Evolutionary conservation across 2,329 filamentous ascomycete species (phyloP).

Genomic region (Hypoxylon sp.): DNA sequence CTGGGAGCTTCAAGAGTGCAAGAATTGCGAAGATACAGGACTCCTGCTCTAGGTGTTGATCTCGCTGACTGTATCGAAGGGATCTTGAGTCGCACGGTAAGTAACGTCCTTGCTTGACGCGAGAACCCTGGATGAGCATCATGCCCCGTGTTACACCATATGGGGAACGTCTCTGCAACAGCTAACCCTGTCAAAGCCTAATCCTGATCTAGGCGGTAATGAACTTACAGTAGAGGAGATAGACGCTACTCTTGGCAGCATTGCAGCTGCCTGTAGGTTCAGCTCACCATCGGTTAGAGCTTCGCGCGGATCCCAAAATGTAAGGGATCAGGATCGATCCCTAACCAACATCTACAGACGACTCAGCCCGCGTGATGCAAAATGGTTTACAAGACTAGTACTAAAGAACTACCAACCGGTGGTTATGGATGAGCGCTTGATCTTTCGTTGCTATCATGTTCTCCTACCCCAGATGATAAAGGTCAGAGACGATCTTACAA

Average conservation of each 20-base stretch:
- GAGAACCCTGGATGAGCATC: not conserved
- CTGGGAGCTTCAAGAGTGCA: slow-evolving; percentile 73
- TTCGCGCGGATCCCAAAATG: slow-evolving; percentile 47
- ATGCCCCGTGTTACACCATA: not conserved
- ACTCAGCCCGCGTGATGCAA: slow-evolving; percentile 78
- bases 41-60: slow-evolving; percentile 72
- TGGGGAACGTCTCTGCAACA: not conserved
- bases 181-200: slow-evolving; percentile 62
- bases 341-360: slow-evolving; percentile 72
- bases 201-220: slow-evolving; percentile 54
- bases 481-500: slow-evolving; percentile 77
- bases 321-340: slow-evolving; percentile 59
- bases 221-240: slow-evolving; percentile 80
- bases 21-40: slow-evolving; percentile 75
- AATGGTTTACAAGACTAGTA: slow-evolving; percentile 88
- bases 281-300: slow-evolving; percentile 75
- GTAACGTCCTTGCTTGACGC: slow-evolving; percentile 44
- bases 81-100: slow-evolving; percentile 73
- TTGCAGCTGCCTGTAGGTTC: slow-evolving; percentile 79
- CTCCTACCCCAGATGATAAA: slow-evolving; percentile 78
- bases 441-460: slow-evolving; percentile 76
- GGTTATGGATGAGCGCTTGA: slow-evolving; percentile 68
- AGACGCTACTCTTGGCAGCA: slow-evolving; percentile 73
- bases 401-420: slow-evolving; percentile 83
- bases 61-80: slow-evolving; percentile 79